These are phyloP conservation scores for Entomortierella lignicola DNA, from an alignment of 192 early-diverging fungal species.

Conservation along the genomic window DNA sequence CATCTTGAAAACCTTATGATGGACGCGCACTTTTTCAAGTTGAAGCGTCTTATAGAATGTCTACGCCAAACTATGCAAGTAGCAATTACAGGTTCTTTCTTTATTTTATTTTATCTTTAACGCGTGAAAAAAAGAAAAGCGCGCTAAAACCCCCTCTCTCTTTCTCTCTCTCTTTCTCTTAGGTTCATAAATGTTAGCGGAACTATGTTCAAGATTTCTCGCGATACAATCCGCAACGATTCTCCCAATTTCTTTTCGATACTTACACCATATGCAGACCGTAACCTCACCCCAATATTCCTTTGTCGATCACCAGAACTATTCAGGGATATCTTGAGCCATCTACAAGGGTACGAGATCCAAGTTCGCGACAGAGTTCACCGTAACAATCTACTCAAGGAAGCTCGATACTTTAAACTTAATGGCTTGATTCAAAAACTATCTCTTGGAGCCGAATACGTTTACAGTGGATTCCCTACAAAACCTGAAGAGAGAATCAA, in stretches of 20 bases:
- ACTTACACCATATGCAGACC: slow-evolving; percentile 39
- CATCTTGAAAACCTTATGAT: slow-evolving; percentile 51
- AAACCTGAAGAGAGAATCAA: slow-evolving; percentile 42
- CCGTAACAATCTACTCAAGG: slow-evolving; percentile 64
- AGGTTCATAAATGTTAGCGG: slow-evolving; percentile 68
- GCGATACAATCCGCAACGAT: slow-evolving; percentile 58
- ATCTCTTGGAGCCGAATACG: slow-evolving; percentile 34
- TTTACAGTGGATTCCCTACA: slow-evolving; percentile 41
- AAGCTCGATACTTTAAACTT: slow-evolving; percentile 61
- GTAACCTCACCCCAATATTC: slow-evolving; percentile 28
- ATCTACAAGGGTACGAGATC: slow-evolving; percentile 69
- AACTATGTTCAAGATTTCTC: slow-evolving; percentile 60
- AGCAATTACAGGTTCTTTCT: too few relatives aligned
- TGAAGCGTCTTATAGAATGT: slow-evolving; percentile 50
- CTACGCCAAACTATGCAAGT: slow-evolving; percentile 55
- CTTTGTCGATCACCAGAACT: slow-evolving; percentile 63
- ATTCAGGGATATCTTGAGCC: slow-evolving; percentile 64
- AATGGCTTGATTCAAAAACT: slow-evolving; percentile 41
- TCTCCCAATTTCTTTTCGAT: slow-evolving; percentile 54
- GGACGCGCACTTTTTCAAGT: slow-evolving; percentile 60
- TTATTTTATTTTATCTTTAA: too few relatives aligned
- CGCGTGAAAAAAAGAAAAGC: not conserved
- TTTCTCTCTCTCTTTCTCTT: not conserved
- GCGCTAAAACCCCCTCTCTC: not conserved
- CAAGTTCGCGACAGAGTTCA: slow-evolving; percentile 64